These are phyloP conservation scores for Pyracantha coccinea DNA, from an alignment of 331 rosid species.

Conservation along the genomic window DNA sequence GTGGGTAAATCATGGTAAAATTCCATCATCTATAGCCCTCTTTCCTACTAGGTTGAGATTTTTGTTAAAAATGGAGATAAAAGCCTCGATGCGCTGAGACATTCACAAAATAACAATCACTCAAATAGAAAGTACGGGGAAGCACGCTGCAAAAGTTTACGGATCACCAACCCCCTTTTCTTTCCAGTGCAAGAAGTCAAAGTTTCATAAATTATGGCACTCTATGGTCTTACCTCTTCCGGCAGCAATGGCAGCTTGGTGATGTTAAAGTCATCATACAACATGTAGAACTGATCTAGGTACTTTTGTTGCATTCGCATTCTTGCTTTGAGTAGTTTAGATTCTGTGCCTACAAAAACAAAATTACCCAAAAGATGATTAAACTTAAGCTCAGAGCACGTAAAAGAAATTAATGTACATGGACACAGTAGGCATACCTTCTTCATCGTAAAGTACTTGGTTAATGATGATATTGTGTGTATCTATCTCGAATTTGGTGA, in stretches of 20 bases:
- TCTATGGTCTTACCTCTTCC: constrained; percentile 54
- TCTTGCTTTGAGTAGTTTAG: constrained; percentile 86
- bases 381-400: not conserved
- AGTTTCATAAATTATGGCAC: not conserved
- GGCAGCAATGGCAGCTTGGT: constrained; percentile 95
- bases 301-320: constrained; percentile 98
- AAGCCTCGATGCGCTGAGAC: too few species aligned
- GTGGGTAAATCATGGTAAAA: not conserved
- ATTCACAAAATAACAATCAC: not conserved
- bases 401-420: not conserved
- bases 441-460: constrained; percentile 84
- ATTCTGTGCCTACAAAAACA: constrained; percentile 56
- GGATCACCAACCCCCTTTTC: not conserved
- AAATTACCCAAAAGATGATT: not conserved
- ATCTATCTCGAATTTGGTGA: constrained; percentile 89
- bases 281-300: constrained; percentile 88
- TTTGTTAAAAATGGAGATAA: too few species aligned
- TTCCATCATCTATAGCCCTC: not conserved
- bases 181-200: not conserved
- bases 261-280: constrained; percentile 89
- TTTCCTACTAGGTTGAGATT: not conserved
- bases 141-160: not conserved
- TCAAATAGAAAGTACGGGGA: not conserved
- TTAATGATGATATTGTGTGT: constrained; percentile 95
- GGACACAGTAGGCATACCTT: constrained; percentile 32